These are phyloP conservation scores for Eucalyptus regnans DNA, from an alignment of 345 rosid genomes.

Conservation along the genomic window DNA sequence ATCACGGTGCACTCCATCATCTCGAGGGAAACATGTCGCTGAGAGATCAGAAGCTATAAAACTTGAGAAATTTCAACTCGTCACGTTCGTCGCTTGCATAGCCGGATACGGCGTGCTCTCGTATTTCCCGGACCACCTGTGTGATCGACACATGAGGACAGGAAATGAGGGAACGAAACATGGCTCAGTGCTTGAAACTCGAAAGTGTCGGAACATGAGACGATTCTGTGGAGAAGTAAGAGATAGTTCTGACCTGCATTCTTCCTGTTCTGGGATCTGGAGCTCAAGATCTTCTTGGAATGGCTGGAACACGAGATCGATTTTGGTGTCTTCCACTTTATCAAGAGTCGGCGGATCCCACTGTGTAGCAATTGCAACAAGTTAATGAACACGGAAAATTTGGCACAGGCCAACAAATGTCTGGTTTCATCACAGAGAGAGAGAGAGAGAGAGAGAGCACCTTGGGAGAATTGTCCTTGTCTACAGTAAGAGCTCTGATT, in stretches of 20 bases:
- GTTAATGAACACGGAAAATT: neutral
- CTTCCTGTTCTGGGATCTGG: constrained; percentile 57
- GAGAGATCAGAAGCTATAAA: neutral
- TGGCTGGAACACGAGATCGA: constrained; percentile 50
- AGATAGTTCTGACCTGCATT: constrained; percentile 31
- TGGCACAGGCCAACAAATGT: neutral
- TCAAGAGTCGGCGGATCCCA: constrained; percentile 66
- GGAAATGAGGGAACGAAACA: neutral
- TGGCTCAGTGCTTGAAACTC: neutral
- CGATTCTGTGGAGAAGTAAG: neutral
- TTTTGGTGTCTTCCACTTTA: constrained; percentile 41
- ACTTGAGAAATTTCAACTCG: neutral
- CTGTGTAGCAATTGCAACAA: constrained; percentile 12
- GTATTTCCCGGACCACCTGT: constrained; percentile 81
- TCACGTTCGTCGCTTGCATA: neutral
- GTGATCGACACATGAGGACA: neutral
- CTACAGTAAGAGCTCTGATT: constrained; percentile 79
- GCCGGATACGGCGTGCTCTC: constrained; percentile 47
- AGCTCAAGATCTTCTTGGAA: constrained; percentile 58
- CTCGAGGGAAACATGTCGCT: neutral
- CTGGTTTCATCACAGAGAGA: neutral
- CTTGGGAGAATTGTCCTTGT: constrained; percentile 92
- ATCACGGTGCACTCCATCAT: neutral
- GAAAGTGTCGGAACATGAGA: neutral
- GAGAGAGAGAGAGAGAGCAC: constrained; percentile 12